Evolutionary conservation across 179 eudicot genomes (phyloP), one percentile per base, ranked within the genome.

Genomic region (Dionaea muscipula): DNA sequence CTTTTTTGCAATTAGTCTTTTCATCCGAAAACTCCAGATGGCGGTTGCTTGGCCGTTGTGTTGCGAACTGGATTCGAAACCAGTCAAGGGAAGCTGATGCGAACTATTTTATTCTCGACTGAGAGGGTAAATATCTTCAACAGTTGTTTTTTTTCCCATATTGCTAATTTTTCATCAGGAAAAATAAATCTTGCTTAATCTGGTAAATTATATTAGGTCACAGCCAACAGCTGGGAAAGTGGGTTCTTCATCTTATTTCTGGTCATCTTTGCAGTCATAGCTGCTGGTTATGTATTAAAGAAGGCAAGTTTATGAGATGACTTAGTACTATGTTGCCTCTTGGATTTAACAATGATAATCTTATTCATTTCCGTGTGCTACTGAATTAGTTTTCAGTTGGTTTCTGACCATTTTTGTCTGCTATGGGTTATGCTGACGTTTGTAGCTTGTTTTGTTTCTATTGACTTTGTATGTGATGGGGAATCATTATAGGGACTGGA

Each of bases 191-290:
- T 36, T 55, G 63, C 50, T 64, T 19, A 66, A 31, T 45, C 24
- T 43, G 24, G 23, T 47, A 39, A 47, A 36, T 53, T 54, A 43
- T 62, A 41, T 31, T 72, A 93, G 99, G 96, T 88, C 47, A 93
- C 99, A 62, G 99, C 99, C 22, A 93, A 93, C 71, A 93, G 99
- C 75, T 84, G 99, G 96, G 99, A 93, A 67, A 88, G 96, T 71
- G 99, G 99, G 35, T 58, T 93, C n/a, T 93, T 93, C 68, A 93
- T 93, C 53, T 57, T 88, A 67, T 93, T 93, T 82, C 73, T 93
- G 68, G 96, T 93, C 56, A 76, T 93, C 33, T 93, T 93, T 76
- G 99, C 99, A 24, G 57, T 93, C 49, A 83, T 93, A 58, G 99
- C 99, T 58, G 96, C 99, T 67, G 99, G 99, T 35, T 93, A 93